These are phyloP conservation scores for grape (Vitis vinifera) DNA, from an alignment of 164 flowering plant species.

Conservation along the genomic window DNA sequence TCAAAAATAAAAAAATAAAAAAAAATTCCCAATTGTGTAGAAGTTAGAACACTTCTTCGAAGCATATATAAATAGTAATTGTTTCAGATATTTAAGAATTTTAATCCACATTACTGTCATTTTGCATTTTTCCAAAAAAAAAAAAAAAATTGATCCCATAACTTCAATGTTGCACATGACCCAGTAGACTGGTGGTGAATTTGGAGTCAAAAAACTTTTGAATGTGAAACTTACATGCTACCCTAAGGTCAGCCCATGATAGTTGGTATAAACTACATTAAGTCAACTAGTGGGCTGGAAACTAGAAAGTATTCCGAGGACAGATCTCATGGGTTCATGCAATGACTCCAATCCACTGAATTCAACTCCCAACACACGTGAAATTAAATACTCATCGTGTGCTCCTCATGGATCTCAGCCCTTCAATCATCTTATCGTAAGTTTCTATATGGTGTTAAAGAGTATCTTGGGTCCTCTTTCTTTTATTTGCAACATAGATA, in stretches of 20 bases:
- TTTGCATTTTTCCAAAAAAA: too few relatives aligned
- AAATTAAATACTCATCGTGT: constrained; percentile 13
- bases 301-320: constrained; percentile 11
- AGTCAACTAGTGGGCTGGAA: background rate
- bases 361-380: constrained; percentile 4
- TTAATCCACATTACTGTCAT: too few relatives aligned
- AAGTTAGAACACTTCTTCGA: too few relatives aligned
- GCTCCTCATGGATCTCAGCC: background rate
- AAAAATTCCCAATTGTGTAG: too few relatives aligned
- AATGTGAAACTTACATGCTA: too few relatives aligned
- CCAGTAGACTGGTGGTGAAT: too few relatives aligned
- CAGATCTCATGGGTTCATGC: constrained; percentile 8
- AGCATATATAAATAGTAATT: too few relatives aligned
- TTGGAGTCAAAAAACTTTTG: too few relatives aligned
- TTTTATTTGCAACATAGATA: background rate
- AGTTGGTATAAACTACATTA: constrained; percentile 2
- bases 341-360: background rate
- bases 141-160: too few relatives aligned
- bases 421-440: background rate
- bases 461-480: background rate
- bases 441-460: background rate
- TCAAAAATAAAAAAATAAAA: too few relatives aligned
- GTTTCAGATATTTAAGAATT: too few relatives aligned
- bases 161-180: too few relatives aligned
- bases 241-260: background rate